A percentile compares a stretch with the other conserved stretches of the same genome.
Evolutionary conservation across 495 filamentous ascomycete species (phyloP).

Genomic region (Penicillium tannophilum): DNA sequence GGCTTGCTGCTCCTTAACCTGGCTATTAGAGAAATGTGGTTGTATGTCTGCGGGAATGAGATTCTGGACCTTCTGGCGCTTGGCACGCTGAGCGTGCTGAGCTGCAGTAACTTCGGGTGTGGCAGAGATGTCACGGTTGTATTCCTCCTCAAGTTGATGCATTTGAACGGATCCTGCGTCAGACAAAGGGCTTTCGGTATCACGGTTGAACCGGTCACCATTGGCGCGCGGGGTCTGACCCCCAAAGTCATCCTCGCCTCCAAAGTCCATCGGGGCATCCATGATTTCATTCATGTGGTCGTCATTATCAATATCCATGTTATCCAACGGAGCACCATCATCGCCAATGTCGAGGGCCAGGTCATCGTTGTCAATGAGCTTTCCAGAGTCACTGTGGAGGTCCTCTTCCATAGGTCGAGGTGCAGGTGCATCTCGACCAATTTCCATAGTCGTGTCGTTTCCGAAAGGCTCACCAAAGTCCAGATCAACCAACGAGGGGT

Average conservation of each 20-base stretch:
- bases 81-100: slow-evolving; percentile 66
- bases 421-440: slow-evolving; percentile 77
- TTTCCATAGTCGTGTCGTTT: slow-evolving; percentile 71
- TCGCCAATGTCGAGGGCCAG: slow-evolving; percentile 56
- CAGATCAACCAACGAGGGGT: slow-evolving; percentile 52
- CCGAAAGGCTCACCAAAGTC: slow-evolving; percentile 53
- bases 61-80: slow-evolving; percentile 61
- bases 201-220: slow-evolving; percentile 63
- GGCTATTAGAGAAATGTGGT: slow-evolving; percentile 56
- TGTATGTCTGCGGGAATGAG: slow-evolving; percentile 68
- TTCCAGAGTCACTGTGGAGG: slow-evolving; percentile 66
- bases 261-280: slow-evolving; percentile 51
- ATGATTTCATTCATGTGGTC: slow-evolving; percentile 34
- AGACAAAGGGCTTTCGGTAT: slow-evolving; percentile 49
- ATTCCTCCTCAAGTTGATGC: slow-evolving; percentile 58
- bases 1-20: slow-evolving; percentile 77
- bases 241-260: slow-evolving; percentile 44
- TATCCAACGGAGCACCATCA: slow-evolving; percentile 49
- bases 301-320: slow-evolving; percentile 39
- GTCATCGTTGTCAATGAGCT: slow-evolving; percentile 47
- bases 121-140: slow-evolving; percentile 54
- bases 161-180: slow-evolving; percentile 37
- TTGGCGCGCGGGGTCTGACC: slow-evolving; percentile 53
- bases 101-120: slow-evolving; percentile 60
- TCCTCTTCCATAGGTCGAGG: slow-evolving; percentile 69